Conservation (phyloP, 2,329 filamentous ascomycete species). For the Verticillium zaregamsianum region DNA sequence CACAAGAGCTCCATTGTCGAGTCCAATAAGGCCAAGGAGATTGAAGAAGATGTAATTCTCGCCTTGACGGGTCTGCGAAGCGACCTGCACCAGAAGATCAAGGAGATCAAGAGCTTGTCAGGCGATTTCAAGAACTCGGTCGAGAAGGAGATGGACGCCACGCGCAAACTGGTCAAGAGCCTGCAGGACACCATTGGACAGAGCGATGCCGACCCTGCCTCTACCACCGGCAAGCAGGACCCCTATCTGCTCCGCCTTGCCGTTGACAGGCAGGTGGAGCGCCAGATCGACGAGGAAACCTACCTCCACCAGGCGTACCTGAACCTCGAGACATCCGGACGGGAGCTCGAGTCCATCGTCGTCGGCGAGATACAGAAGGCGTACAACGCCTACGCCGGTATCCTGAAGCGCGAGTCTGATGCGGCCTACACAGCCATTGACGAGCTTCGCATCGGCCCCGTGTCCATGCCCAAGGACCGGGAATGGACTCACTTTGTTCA, state of each 20-base stretch:
- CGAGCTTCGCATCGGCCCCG: slow-evolving; percentile 75
- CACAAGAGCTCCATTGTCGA: slow-evolving; percentile 78
- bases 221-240: slow-evolving; percentile 80
- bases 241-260: slow-evolving; percentile 82
- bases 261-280: slow-evolving; percentile 87
- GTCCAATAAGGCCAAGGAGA: slow-evolving; percentile 82
- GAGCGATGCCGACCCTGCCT: slow-evolving; percentile 71
- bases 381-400: slow-evolving; percentile 88
- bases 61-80: slow-evolving; percentile 81
- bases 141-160: slow-evolving; percentile 88
- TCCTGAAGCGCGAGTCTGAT: slow-evolving; percentile 87
- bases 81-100: slow-evolving; percentile 93
- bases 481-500: slow-evolving; percentile 86
- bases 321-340: slow-evolving; percentile 89
- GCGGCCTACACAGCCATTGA: slow-evolving; percentile 74
- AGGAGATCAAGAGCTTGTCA: slow-evolving; percentile 91
- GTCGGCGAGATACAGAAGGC: slow-evolving; percentile 98
- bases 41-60: slow-evolving; percentile 86
- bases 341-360: slow-evolving; percentile 93
- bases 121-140: slow-evolving; percentile 97
- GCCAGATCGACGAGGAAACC: slow-evolving; percentile 94
- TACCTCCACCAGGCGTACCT: slow-evolving; percentile 93
- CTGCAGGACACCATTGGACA: slow-evolving; percentile 80
- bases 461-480: slow-evolving; percentile 89
- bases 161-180: slow-evolving; percentile 71